Conservation (phyloP, 352 stramenopile genomes). For the Phytophthora tubulina region DNA sequence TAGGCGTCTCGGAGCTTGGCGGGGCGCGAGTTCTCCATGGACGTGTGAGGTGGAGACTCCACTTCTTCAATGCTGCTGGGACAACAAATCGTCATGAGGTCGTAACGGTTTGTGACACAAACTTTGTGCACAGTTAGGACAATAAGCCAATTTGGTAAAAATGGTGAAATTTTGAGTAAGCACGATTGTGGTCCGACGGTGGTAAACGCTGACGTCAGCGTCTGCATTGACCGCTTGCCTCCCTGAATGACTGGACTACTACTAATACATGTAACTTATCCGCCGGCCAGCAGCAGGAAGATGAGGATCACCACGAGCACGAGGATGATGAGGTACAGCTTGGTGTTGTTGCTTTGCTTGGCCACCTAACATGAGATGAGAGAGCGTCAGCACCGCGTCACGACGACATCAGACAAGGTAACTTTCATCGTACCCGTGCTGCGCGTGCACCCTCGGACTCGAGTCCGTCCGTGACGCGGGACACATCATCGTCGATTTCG, state of each 20-base stretch:
- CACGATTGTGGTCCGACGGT: neutral
- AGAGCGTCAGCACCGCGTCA: slow-evolving; percentile 4
- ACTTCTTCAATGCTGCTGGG: slow-evolving; percentile 14
- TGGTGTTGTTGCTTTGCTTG: slow-evolving; percentile 95
- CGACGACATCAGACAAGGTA: slow-evolving; percentile 15
- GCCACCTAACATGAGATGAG: slow-evolving; percentile 74
- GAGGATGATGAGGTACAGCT: slow-evolving; percentile 93
- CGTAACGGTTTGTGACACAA: slow-evolving; percentile 26
- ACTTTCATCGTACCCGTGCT: slow-evolving; percentile 52
- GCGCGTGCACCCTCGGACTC: slow-evolving; percentile 84
- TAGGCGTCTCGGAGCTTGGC: slow-evolving; percentile 41
- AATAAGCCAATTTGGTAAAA: slow-evolving; percentile 1
- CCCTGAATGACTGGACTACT: slow-evolving; percentile 31
- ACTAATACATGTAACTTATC: slow-evolving; percentile 34
- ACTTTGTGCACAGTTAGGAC: slow-evolving; percentile 4
- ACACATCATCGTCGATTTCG: slow-evolving; percentile 91
- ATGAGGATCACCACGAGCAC: slow-evolving; percentile 89
- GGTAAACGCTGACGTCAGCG: slow-evolving; percentile 14
- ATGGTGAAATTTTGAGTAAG: slow-evolving; percentile 20
- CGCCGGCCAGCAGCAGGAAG: slow-evolving; percentile 86
- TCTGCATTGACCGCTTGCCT: neutral
- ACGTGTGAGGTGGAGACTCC: neutral
- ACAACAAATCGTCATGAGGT: slow-evolving; percentile 42
- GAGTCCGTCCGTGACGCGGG: slow-evolving; percentile 85
- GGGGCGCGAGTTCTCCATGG: slow-evolving; percentile 35